phyloP scores from a whole-genome alignment of 345 rosid species.

The Brassica cretica region DNA sequence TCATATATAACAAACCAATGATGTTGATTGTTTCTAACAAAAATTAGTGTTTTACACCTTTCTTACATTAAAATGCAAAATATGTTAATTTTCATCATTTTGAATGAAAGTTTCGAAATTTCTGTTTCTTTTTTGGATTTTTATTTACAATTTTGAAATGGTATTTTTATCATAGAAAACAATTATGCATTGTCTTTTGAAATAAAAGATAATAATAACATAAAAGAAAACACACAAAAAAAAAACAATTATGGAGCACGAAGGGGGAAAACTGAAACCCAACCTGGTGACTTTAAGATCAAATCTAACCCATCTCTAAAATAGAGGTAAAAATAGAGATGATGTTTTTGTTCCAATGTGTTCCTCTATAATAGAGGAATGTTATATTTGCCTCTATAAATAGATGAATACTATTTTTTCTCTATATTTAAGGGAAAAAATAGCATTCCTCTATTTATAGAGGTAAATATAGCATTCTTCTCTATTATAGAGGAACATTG shows the following conservation, averaged over 20 bases:
- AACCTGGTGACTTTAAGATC: constrained; percentile 12
- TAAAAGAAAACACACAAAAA: neutral
- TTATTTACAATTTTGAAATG: neutral
- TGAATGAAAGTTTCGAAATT: neutral
- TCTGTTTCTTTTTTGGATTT: neutral
- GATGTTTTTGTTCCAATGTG: no score
- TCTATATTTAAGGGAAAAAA: no score
- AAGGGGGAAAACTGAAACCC: neutral
- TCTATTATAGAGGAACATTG: no score
- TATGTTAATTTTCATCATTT: neutral
- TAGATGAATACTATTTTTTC: no score
- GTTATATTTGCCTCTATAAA: no score
- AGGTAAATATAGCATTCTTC: no score
- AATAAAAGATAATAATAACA: neutral
- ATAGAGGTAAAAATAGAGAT: no score
- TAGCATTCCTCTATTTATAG: no score
- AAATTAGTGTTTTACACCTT: neutral
- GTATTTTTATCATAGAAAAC: neutral
- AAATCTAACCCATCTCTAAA: no score
- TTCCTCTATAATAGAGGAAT: no score
- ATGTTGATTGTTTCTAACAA: neutral
- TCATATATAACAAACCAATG: neutral
- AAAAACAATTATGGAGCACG: neutral
- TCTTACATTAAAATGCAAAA: neutral
- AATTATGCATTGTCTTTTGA: neutral